Percentiles rank a stretch among this genome's conserved stretches.
Evolutionary conservation across 176 grass and related monocot genomes (phyloP).

Genomic region (Carex parvula): DNA sequence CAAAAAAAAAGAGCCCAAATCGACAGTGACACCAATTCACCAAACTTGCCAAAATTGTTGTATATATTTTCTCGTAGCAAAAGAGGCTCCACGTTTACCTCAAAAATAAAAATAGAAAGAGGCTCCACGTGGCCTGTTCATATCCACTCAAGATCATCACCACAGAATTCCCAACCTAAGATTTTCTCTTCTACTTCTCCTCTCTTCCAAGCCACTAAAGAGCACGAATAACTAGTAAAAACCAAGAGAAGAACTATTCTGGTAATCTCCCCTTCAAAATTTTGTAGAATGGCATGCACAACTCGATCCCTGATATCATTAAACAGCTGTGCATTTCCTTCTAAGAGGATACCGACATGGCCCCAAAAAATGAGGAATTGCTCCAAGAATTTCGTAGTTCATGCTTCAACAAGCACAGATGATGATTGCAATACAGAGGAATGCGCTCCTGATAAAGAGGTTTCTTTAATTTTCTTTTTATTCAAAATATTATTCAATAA

Average conservation of each 20-base stretch:
- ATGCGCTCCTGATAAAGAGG: constrained; percentile 97
- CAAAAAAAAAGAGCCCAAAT: too few relatives aligned
- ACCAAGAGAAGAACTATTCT: not conserved
- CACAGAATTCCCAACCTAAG: constrained; percentile 9
- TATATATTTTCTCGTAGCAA: not conserved
- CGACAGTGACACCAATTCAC: not conserved
- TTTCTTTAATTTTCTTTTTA: not conserved
- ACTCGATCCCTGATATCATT: constrained; percentile 63
- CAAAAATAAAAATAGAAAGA: not conserved
- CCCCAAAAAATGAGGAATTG: not conserved
- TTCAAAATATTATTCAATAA: not conserved
- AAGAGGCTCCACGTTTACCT: constrained; percentile 20
- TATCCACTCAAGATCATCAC: constrained; percentile 24
- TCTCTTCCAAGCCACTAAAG: constrained; percentile 13
- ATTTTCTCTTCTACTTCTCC: not conserved
- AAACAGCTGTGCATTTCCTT: constrained; percentile 50
- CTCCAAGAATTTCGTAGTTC: constrained; percentile 37
- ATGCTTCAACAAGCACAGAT: constrained; percentile 56
- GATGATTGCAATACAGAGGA: constrained; percentile 79
- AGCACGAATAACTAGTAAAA: not conserved
- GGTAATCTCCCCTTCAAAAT: not conserved
- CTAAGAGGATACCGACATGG: constrained; percentile 30
- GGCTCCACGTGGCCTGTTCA: constrained; percentile 15
- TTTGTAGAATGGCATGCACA: constrained; percentile 53
- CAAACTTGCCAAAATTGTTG: not conserved